Conservation (phyloP, 768 basidiomycete genomes). For the Tricholomella constricta region DNA sequence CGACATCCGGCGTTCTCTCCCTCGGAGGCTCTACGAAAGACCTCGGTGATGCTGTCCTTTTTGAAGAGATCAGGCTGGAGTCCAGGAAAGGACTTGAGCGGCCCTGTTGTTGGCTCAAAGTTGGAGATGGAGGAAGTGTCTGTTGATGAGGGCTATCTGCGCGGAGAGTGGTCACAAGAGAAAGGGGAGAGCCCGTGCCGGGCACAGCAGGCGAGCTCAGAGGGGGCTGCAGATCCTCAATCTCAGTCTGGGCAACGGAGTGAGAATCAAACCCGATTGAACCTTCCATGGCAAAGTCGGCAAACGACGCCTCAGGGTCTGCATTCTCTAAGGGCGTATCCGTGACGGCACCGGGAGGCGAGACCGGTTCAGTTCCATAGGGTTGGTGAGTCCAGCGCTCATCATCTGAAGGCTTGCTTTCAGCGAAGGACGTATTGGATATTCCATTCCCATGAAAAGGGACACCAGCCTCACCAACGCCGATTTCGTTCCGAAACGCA, state of each 20-base stretch:
- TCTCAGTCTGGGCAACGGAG: background rate
- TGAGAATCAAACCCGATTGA: background rate
- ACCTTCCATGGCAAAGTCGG: background rate
- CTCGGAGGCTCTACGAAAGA: slow-evolving; percentile 4
- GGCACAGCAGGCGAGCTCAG: background rate
- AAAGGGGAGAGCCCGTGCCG: background rate
- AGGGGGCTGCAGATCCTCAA: background rate
- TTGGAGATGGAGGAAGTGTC: slow-evolving; percentile 19
- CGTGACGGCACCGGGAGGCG: background rate
- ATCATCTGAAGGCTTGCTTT: background rate
- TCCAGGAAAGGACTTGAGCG: slow-evolving; percentile 13
- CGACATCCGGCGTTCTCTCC: slow-evolving; percentile 3
- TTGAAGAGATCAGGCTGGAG: background rate
- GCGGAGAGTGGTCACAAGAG: background rate
- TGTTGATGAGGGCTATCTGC: slow-evolving; percentile 12
- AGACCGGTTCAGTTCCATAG: background rate
- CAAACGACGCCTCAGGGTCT: slow-evolving; percentile 1
- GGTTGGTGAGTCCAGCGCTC: background rate
- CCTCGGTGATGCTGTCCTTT: slow-evolving; percentile 11
- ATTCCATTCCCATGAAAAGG: background rate
- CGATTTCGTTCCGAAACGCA: background rate
- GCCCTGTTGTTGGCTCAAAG: slow-evolving; percentile 1
- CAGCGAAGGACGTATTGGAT: background rate
- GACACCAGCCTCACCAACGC: background rate
- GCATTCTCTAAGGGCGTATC: background rate